phyloP scores from a whole-genome alignment of 2,329 filamentous ascomycete species.

The Talaromyces amestolkiae region DNA sequence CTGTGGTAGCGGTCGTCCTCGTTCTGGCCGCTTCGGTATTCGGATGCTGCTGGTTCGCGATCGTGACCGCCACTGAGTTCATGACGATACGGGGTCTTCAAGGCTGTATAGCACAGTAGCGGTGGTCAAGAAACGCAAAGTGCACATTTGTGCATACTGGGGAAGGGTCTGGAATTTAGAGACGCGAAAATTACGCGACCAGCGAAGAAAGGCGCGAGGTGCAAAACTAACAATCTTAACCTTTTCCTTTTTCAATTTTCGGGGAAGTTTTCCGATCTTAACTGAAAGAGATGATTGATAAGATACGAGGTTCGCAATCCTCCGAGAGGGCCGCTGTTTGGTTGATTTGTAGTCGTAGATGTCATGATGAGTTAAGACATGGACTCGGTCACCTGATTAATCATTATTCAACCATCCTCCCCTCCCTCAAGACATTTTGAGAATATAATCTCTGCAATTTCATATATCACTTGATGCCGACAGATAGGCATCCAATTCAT shows the following conservation, averaged over 20 bases:
- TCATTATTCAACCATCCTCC: not conserved
- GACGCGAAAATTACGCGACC: not conserved
- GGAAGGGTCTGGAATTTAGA: not conserved
- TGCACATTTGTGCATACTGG: too few relatives aligned
- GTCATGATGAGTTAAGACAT: not conserved
- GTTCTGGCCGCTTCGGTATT: too few relatives aligned
- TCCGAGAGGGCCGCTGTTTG: not conserved
- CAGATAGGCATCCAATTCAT: not conserved
- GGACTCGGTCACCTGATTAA: not conserved
- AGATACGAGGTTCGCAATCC: not conserved
- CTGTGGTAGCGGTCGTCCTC: not conserved
- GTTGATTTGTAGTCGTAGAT: not conserved
- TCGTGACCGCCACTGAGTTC: not conserved
- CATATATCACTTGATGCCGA: not conserved
- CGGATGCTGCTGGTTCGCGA: not conserved
- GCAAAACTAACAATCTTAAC: not conserved
- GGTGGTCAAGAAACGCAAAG: too few relatives aligned
- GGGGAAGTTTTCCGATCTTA: not conserved
- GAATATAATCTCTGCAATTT: not conserved
- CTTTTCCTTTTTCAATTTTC: too few relatives aligned
- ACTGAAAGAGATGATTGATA: not conserved
- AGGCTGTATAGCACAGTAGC: too few relatives aligned
- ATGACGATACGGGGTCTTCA: not conserved
- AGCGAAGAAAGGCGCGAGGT: not conserved
- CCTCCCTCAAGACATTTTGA: not conserved